Evolutionary conservation across 148 eudicot species (phyloP).

Genomic region (Mesembryanthemum crystallinum): DNA sequence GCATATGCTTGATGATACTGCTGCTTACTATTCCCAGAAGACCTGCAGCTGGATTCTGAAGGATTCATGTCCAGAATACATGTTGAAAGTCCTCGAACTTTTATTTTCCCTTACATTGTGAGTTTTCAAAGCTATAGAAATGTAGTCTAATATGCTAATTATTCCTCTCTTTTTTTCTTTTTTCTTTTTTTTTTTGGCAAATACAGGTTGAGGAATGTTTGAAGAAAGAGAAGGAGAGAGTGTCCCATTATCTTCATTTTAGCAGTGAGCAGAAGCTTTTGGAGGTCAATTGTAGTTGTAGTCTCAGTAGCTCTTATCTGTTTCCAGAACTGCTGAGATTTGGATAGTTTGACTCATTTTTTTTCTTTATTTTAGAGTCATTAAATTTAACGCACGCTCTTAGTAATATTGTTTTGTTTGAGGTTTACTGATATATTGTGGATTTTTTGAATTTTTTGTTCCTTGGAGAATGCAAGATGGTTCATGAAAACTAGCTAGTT

Average conservation of each 20-base stretch:
- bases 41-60: conserved; percentile 86
- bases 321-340: neutral
- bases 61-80: conserved; percentile 93
- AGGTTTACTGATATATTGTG: conserved; percentile 1
- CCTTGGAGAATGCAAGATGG: conserved; percentile 77
- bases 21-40: conserved; percentile 82
- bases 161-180: conserved; percentile 1
- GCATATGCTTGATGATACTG: conserved; percentile 68
- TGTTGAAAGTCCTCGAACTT: conserved; percentile 41
- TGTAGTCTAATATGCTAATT: neutral
- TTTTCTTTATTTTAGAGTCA: too few species aligned
- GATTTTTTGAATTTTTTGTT: conserved; percentile 5
- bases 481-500: conserved; percentile 70
- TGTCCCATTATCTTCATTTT: conserved; percentile 75
- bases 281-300: too few species aligned
- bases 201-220: conserved; percentile 91
- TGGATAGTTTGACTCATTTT: too few species aligned
- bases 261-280: conserved; percentile 89
- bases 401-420: neutral
- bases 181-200: too few species aligned
- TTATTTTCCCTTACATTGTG: neutral
- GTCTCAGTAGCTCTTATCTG: conserved; percentile 22
- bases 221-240: conserved; percentile 89
- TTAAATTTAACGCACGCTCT: too few species aligned
- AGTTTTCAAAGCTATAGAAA: neutral